Evolutionary conservation across 352 stramenopile genomes (phyloP).

Genomic region (Phytopythium chamaehyphon): DNA sequence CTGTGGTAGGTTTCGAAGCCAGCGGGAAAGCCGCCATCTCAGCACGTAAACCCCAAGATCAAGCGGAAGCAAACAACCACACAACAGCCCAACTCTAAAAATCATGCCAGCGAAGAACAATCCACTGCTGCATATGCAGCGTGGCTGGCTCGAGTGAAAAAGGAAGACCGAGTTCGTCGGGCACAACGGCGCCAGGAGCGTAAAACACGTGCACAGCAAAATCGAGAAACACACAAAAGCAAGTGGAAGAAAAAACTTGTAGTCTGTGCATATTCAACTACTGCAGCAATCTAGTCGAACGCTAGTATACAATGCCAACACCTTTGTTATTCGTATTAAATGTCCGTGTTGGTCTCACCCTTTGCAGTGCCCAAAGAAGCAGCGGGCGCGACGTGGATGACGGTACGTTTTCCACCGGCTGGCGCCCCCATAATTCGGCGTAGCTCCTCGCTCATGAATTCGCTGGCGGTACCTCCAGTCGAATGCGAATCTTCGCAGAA

Average conservation of each 20-base stretch:
- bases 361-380: conserved; percentile 11
- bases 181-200: conserved; percentile 23
- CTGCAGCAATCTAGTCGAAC: background rate
- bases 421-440: conserved; percentile 49
- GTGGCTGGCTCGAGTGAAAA: conserved; percentile 45
- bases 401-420: conserved; percentile 18
- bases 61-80: conserved; percentile 10
- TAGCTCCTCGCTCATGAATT: conserved; percentile 81
- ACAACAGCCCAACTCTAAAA: background rate
- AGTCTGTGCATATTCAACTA: conserved; percentile 67
- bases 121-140: conserved; percentile 20
- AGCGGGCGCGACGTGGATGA: conserved; percentile 32
- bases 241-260: conserved; percentile 65
- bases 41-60: conserved; percentile 45
- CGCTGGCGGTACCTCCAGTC: conserved; percentile 52
- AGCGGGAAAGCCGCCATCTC: conserved; percentile 31
- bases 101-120: conserved; percentile 3
- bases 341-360: conserved; percentile 40
- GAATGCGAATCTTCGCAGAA: conserved; percentile 92
- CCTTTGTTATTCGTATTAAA: background rate
- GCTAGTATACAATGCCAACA: background rate
- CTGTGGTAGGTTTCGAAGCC: background rate
- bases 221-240: conserved; percentile 30
- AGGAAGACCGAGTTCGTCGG: conserved; percentile 42
- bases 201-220: conserved; percentile 16